phyloP scores from a whole-genome alignment of 176 grass and related monocot species.

The Phragmites australis region DNA sequence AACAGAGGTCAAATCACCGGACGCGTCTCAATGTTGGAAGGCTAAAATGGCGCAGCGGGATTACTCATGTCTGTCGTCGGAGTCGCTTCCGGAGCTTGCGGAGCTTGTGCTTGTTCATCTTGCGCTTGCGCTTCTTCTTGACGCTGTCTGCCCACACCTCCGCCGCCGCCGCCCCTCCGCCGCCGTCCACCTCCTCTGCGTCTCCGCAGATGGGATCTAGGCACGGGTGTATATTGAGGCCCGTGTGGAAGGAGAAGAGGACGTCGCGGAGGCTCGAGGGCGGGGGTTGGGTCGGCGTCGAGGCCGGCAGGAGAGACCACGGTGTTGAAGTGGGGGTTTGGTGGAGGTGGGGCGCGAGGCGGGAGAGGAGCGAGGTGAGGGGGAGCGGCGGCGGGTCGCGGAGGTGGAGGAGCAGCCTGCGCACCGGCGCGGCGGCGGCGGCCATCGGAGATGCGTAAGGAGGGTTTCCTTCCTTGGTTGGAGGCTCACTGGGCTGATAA shows the following conservation, averaged over 20 bases:
- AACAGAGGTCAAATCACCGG: background rate
- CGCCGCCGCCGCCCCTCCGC: background rate
- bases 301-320: background rate
- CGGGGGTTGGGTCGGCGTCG: background rate
- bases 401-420: conserved; percentile 42
- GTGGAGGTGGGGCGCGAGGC: conserved; percentile 6
- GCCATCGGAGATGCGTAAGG: conserved; percentile 33
- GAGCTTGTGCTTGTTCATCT: conserved; percentile 99
- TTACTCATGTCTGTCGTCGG: conserved; percentile 64
- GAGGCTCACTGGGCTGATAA: background rate
- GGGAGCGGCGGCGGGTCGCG: conserved; percentile 35
- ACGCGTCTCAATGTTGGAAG: background rate
- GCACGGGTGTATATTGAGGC: conserved; percentile 34
- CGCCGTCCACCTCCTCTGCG: conserved; percentile 9
- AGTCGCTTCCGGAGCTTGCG: conserved; percentile 82
- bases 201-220: conserved; percentile 18
- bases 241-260: conserved; percentile 48
- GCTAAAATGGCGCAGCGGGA: background rate
- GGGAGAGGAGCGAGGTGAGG: conserved; percentile 25
- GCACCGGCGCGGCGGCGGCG: conserved; percentile 39
- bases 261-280: conserved; percentile 38
- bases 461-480: background rate
- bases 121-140: conserved; percentile 98
- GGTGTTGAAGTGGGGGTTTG: background rate
- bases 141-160: conserved; percentile 93